These are phyloP conservation scores for Sphaceloma murrayae DNA, from an alignment of 2,329 filamentous ascomycete genomes.

Conservation along the genomic window DNA sequence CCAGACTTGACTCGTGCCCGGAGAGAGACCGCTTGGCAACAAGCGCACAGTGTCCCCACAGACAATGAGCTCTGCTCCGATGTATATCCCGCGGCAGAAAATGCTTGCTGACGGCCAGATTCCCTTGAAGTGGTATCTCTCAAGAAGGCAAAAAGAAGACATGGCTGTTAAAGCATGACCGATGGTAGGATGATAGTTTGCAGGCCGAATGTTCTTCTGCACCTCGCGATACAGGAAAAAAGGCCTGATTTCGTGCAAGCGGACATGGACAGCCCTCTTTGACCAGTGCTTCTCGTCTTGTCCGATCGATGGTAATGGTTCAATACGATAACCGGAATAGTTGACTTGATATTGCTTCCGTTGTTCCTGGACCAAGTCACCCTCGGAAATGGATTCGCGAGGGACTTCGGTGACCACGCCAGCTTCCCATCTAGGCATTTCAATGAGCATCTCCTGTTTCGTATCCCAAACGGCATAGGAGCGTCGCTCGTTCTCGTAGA, in stretches of 20 bases:
- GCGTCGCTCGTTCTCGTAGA: slow-evolving; percentile 23
- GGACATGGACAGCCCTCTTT: slow-evolving; percentile 47
- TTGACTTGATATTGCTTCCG: slow-evolving; percentile 36
- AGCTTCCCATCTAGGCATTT: slow-evolving; percentile 45
- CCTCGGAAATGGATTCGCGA: slow-evolving; percentile 32
- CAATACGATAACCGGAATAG: slow-evolving; percentile 47
- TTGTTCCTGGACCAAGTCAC: slow-evolving; percentile 39
- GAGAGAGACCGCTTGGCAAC: slow-evolving; percentile 22
- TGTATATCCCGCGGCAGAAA: slow-evolving; percentile 45
- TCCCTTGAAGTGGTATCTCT: slow-evolving; percentile 45
- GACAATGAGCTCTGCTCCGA: slow-evolving; percentile 48
- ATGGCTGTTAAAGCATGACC: slow-evolving; percentile 44
- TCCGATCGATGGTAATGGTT: slow-evolving; percentile 45
- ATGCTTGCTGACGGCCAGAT: slow-evolving; percentile 46
- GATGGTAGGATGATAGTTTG: slow-evolving; percentile 45
- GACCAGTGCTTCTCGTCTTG: slow-evolving; percentile 41
- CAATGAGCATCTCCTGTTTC: slow-evolving; percentile 23
- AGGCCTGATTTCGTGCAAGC: slow-evolving; percentile 45
- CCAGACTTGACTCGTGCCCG: slow-evolving; percentile 27
- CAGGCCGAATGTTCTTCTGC: slow-evolving; percentile 31
- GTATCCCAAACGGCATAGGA: slow-evolving; percentile 27
- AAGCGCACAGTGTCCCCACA: slow-evolving; percentile 48
- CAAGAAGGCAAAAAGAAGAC: slow-evolving; percentile 44
- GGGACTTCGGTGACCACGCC: slow-evolving; percentile 47
- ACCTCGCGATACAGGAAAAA: slow-evolving; percentile 46